phyloP scores from a whole-genome alignment of 2,329 filamentous ascomycete genomes.

The Colletotrichum sp. region DNA sequence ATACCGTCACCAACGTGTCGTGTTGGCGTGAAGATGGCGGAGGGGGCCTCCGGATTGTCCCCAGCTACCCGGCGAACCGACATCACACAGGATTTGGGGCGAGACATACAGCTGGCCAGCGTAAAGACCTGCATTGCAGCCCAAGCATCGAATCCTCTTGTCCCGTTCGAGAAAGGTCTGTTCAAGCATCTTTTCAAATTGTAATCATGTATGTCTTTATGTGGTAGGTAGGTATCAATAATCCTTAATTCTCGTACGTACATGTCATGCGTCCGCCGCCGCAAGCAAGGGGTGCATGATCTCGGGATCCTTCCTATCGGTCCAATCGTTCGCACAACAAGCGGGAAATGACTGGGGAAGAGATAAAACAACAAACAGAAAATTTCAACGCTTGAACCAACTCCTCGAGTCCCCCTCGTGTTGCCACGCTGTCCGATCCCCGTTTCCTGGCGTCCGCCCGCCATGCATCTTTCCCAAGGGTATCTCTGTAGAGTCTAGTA shows the following conservation, averaged over 20 bases:
- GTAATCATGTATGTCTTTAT: neutral
- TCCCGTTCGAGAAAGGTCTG: neutral
- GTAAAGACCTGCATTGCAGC: neutral
- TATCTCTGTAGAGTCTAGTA: constrained; percentile 25
- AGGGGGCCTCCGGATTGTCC: neutral
- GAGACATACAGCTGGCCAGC: neutral
- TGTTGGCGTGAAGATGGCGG: neutral
- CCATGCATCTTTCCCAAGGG: neutral
- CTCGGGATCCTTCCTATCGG: constrained; percentile 17
- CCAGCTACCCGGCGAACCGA: neutral
- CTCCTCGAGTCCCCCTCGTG: neutral
- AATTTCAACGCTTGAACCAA: constrained; percentile 7
- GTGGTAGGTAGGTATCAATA: constrained; percentile 9
- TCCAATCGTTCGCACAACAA: neutral
- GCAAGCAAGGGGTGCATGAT: constrained; percentile 20
- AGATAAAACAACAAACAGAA: neutral
- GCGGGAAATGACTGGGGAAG: neutral
- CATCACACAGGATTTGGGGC: neutral
- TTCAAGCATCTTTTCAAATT: neutral
- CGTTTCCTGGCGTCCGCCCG: neutral
- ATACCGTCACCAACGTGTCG: neutral
- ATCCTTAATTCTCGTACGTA: constrained; percentile 11
- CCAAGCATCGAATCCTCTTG: neutral
- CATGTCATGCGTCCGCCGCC: neutral
- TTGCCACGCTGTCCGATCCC: neutral